A percentile compares a stretch with the other conserved stretches of the same genome.
Evolutionary conservation across 441 rosid genomes (phyloP).

Genomic region (Theobroma grandiflorum): DNA sequence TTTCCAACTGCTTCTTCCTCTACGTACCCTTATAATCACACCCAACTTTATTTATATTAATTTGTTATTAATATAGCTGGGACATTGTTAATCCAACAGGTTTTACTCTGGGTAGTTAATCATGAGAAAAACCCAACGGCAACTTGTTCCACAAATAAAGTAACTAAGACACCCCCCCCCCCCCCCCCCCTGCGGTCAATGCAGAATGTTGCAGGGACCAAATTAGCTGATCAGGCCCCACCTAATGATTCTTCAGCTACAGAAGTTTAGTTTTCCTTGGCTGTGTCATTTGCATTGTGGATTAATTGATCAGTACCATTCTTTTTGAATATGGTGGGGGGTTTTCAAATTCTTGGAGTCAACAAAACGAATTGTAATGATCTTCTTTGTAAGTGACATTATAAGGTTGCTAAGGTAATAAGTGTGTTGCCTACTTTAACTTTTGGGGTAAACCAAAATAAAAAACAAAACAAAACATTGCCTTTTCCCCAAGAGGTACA

Average conservation of each 20-base stretch:
- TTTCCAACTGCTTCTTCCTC: not conserved
- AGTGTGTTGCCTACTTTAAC: too few relatives aligned
- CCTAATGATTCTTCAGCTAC: not conserved
- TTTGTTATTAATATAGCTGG: not conserved
- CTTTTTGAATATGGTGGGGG: not conserved
- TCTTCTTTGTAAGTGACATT: too few relatives aligned
- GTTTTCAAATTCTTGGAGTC: not conserved
- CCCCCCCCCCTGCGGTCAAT: not conserved
- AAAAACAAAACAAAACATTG: not conserved
- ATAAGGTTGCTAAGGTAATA: not conserved
- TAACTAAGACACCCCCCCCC: not conserved
- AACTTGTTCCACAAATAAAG: not conserved
- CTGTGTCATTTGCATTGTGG: not conserved
- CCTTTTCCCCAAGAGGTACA: not conserved
- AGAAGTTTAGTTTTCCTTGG: not conserved
- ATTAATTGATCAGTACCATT: not conserved
- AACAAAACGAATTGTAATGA: not conserved
- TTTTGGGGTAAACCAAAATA: too few relatives aligned
- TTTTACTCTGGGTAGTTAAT: not conserved
- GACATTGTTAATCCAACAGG: not conserved
- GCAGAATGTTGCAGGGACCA: not conserved
- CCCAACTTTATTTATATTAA: not conserved
- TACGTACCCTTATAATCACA: too few relatives aligned
- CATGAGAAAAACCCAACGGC: not conserved
- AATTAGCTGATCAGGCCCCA: not conserved